Evolutionary conservation across 768 basidiomycete genomes (phyloP), one percentile per base, ranked within the genome.

Genomic region (Leccinellum albellum): DNA sequence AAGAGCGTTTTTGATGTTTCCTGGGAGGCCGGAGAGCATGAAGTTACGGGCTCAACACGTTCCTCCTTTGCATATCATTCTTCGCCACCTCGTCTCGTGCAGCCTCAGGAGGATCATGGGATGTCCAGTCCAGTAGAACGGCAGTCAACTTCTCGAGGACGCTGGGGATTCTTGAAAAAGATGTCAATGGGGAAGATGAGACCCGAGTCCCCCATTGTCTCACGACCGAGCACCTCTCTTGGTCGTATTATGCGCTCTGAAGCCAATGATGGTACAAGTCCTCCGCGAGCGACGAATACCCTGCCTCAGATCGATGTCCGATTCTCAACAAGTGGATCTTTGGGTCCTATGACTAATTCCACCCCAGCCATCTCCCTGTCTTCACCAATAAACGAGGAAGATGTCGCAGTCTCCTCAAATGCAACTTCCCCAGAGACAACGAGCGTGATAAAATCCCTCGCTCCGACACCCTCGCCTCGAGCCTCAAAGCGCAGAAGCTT

Each of bases 121-220:
- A 59, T 54, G 5, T 60, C 65, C 4, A 62, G 66, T 32, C 69
- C 68, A 20, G 40, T 51, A 49, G 73, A 74, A 23, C 63, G 64
- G 2, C 71, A 62, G 53, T 45, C 50, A 23, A 21, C 53, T 29
- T 55, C 68, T 37, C 70, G 73, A 70, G 85, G 86, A 53, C 86
- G 91, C 55, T 96, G 95, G 94, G 94, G 94, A 4, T 96, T 98
- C 76, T 76, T 98, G 57, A 93, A 94, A 76, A 98, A 98, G 76
- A 97, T 98, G 94, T 96, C 94, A 6, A 96, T 95, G 92, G 88
- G 93, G 14, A 92, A 89, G 72, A 88, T 96, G 76, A 85, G 84
- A 64, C 61, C 75, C n/a, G 90, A 91, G 48, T 72, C 80, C 15
- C 79, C 85, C 28, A 66, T 58, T 3, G 28, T 57, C 46, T 65